phyloP scores from a whole-genome alignment of 345 rosid species.

The Turritis glabra region DNA sequence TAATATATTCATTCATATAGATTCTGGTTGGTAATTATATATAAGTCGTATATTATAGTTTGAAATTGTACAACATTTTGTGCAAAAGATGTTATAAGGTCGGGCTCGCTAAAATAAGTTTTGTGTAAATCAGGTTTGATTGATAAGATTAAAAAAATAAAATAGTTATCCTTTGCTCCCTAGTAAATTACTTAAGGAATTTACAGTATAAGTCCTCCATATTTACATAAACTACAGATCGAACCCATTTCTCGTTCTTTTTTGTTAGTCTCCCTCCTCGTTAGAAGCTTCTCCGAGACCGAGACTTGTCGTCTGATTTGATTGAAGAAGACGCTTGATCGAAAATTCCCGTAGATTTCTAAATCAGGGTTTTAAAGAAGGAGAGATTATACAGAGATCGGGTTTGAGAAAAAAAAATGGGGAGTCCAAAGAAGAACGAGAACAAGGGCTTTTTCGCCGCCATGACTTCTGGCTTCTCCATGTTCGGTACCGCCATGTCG shows the following conservation, averaged over 20 bases:
- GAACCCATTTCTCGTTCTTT: not conserved
- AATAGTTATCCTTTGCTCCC: not conserved
- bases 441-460: constrained; percentile 65
- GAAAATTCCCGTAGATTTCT: constrained; percentile 15
- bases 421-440: constrained; percentile 56
- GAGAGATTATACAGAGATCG: constrained; percentile 17
- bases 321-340: constrained; percentile 14
- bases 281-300: constrained; percentile 19
- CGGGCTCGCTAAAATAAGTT: too few species aligned
- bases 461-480: constrained; percentile 66
- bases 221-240: constrained; percentile 25
- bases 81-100: not conserved
- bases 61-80: not conserved
- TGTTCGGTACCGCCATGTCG: constrained; percentile 66
- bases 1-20: not conserved
- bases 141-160: not conserved
- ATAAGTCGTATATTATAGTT: not conserved
- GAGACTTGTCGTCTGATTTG: constrained; percentile 12
- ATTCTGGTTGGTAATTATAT: not conserved
- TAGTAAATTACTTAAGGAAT: not conserved
- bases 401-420: constrained; percentile 36
- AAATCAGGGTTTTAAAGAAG: not conserved
- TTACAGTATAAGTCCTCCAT: constrained; percentile 16
- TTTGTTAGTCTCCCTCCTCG: constrained; percentile 17
- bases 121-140: not conserved